These are phyloP conservation scores for Triticum urartu DNA, from an alignment of 176 grass and related monocot species.

Conservation along the genomic window DNA sequence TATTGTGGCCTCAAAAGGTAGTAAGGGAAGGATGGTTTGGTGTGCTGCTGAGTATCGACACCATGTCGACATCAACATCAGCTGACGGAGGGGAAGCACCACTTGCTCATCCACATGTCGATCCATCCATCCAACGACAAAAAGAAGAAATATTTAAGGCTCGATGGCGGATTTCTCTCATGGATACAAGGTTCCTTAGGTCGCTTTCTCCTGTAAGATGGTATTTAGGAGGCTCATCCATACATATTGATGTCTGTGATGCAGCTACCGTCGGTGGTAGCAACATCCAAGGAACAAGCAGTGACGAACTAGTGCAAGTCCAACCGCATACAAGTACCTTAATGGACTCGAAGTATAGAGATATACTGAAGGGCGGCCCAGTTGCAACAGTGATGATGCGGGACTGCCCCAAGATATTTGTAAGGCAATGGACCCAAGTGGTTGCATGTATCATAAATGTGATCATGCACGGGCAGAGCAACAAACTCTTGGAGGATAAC, in stretches of 20 bases:
- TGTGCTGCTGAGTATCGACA: background rate
- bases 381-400: background rate
- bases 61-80: background rate
- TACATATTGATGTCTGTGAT: background rate
- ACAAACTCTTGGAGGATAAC: background rate
- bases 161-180: background rate
- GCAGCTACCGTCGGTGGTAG: background rate
- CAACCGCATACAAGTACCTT: background rate
- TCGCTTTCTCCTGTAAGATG: background rate
- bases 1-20: background rate
- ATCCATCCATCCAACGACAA: background rate
- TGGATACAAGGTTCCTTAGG: background rate
- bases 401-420: background rate
- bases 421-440: background rate
- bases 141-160: background rate
- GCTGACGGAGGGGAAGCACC: background rate
- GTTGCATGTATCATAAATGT: background rate
- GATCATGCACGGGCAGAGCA: background rate
- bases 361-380: background rate
- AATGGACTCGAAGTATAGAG: background rate
- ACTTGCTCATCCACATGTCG: background rate
- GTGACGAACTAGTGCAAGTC: background rate
- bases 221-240: background rate
- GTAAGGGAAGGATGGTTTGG: background rate
- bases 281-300: background rate